phyloP scores from a whole-genome alignment of 106 monocot genomes.

The Cymbidium sinense region DNA sequence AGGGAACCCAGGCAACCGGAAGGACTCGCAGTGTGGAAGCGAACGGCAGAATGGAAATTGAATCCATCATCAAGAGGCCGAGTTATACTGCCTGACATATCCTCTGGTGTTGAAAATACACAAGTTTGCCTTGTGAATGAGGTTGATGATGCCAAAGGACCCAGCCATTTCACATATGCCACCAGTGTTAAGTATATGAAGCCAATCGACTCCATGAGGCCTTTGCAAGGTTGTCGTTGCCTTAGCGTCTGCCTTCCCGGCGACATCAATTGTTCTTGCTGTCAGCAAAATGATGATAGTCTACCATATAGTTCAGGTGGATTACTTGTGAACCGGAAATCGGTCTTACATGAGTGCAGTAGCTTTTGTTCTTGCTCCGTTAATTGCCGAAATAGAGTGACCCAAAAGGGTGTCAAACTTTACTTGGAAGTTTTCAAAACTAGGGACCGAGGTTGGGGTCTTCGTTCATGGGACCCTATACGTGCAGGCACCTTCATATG shows the following conservation, averaged over 20 bases:
- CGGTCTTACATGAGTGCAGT: conserved; percentile 69
- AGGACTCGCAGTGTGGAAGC: conserved; percentile 65
- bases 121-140: conserved; percentile 88
- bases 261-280: conserved; percentile 54
- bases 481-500: conserved; percentile 76
- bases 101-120: conserved; percentile 47
- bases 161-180: conserved; percentile 47
- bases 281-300: conserved; percentile 46
- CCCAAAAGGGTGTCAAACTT: conserved; percentile 53
- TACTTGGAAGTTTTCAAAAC: conserved; percentile 88
- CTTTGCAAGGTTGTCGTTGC: conserved; percentile 53
- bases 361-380: conserved; percentile 43
- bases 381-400: conserved; percentile 62
- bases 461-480: conserved; percentile 91
- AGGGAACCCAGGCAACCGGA: conserved; percentile 61
- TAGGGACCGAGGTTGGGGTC: conserved; percentile 70
- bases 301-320: conserved; percentile 69
- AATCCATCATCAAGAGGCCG: conserved; percentile 51
- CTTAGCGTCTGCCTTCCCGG: conserved; percentile 55
- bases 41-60: conserved; percentile 52
- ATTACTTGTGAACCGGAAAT: conserved; percentile 43
- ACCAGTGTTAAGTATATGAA: conserved; percentile 27
- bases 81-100: conserved; percentile 59
- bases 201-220: conserved; percentile 17
- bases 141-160: conserved; percentile 53